These are phyloP conservation scores for Taphrina sp. DNA, from an alignment of 1,139 yeast species.

Conservation along the genomic window DNA sequence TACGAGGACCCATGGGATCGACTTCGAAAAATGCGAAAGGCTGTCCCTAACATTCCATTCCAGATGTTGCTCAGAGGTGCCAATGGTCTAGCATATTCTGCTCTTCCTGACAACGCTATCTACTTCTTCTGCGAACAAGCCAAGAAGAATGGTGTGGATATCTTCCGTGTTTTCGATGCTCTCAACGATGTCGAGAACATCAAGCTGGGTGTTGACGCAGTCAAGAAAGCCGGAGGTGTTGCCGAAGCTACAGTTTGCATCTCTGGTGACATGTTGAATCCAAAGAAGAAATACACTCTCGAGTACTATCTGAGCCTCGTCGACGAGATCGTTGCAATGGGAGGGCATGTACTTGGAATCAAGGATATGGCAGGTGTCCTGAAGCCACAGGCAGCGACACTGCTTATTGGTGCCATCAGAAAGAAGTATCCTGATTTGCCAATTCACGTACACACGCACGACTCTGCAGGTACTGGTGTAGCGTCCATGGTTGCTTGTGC, in stretches of 20 bases:
- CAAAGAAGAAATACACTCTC: slow-evolving; percentile 92
- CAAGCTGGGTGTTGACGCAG: slow-evolving; percentile 97
- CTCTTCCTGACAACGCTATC: slow-evolving; percentile 96
- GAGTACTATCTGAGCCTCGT: slow-evolving; percentile 81
- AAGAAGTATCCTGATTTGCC: slow-evolving; percentile 87
- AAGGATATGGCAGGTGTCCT: slow-evolving; percentile 99
- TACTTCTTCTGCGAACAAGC: slow-evolving; percentile 96
- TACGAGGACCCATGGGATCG: slow-evolving; percentile 99
- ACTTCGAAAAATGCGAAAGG: slow-evolving; percentile 76
- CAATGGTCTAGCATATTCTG: slow-evolving; percentile 96
- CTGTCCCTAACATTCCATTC: slow-evolving; percentile 97
- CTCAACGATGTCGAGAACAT: slow-evolving; percentile 93
- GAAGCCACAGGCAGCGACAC: slow-evolving; percentile 88
- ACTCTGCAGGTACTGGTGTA: slow-evolving; percentile 99
- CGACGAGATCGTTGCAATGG: slow-evolving; percentile 83
- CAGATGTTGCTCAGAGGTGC: slow-evolving; percentile 99
- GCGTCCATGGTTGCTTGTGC: slow-evolving; percentile 96
- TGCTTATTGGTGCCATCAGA: slow-evolving; percentile 76
- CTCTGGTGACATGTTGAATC: slow-evolving; percentile 96
- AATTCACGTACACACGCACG: slow-evolving; percentile 98
- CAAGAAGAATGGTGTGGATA: slow-evolving; percentile 92
- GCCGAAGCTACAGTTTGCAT: slow-evolving; percentile 98
- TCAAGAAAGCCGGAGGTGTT: slow-evolving; percentile 96
- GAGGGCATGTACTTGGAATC: slow-evolving; percentile 94
- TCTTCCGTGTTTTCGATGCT: slow-evolving; percentile 96